These are phyloP conservation scores for Microthyrium microscopicum DNA, from an alignment of 2,329 filamentous ascomycete species.

Conservation along the genomic window DNA sequence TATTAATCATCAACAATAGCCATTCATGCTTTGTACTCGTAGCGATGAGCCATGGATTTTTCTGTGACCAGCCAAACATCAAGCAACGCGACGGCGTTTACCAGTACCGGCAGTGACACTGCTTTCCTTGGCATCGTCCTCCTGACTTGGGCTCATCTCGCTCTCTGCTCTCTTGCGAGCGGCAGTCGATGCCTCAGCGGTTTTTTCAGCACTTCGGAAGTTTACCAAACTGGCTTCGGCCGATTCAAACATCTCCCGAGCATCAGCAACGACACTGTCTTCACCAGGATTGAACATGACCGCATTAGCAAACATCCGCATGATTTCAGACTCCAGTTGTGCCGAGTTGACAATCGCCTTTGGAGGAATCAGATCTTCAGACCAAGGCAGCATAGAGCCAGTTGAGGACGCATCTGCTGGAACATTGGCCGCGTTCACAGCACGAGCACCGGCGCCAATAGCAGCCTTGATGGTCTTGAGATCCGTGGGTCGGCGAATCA, in stretches of 20 bases:
- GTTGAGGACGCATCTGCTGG: slow-evolving; percentile 41
- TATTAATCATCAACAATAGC: no score
- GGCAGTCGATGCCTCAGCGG: no score
- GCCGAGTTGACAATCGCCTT: slow-evolving; percentile 32
- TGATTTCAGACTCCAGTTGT: slow-evolving; percentile 9
- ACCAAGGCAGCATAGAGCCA: slow-evolving; percentile 44
- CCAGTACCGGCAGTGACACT: no score
- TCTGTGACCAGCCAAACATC: no score
- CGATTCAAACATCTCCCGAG: slow-evolving; percentile 75
- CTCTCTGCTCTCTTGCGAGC: no score
- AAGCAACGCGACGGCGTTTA: no score
- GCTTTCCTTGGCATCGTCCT: no score
- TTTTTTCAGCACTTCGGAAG: slow-evolving; percentile 53
- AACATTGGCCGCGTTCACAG: slow-evolving; percentile 35
- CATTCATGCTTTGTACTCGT: no score
- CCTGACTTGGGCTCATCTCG: no score
- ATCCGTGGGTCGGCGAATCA: slow-evolving; percentile 34
- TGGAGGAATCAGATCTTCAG: slow-evolving; percentile 65
- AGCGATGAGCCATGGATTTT: no score
- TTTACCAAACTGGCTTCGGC: slow-evolving; percentile 64
- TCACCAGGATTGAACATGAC: slow-evolving; percentile 90
- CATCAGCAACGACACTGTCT: slow-evolving; percentile 75
- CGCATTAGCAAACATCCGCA: slow-evolving; percentile 10
- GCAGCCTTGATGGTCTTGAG: slow-evolving; percentile 34
- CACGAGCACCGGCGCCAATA: slow-evolving; percentile 34